Conservation (phyloP, 2,329 filamentous ascomycete species). For the Leptodontidium sp. region DNA sequence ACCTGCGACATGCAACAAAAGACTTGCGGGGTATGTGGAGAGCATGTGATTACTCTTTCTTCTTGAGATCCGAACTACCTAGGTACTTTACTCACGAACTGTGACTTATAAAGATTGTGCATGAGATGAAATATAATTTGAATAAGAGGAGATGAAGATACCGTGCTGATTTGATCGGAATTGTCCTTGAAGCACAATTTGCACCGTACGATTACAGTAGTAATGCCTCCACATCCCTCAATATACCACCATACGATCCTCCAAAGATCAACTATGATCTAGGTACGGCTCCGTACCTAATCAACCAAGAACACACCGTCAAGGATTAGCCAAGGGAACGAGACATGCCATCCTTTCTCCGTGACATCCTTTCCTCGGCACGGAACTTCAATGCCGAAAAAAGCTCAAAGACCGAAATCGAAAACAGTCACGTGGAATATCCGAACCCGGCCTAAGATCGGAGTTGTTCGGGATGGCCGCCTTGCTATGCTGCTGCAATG, state of each 20-base stretch:
- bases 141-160: too few relatives aligned
- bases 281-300: too few relatives aligned
- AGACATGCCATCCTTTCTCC: background rate
- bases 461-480: constrained; percentile 2
- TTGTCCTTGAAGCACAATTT: too few relatives aligned
- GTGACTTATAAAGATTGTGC: too few relatives aligned
- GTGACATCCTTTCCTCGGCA: background rate
- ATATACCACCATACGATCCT: too few relatives aligned
- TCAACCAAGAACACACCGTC: too few relatives aligned
- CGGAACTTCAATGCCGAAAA: background rate
- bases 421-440: background rate
- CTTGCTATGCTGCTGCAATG: background rate
- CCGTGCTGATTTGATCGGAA: too few relatives aligned
- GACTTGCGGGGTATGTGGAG: background rate
- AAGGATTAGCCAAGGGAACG: too few relatives aligned
- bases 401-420: background rate
- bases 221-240: too few relatives aligned
- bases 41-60: background rate
- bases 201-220: too few relatives aligned
- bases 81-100: too few relatives aligned
- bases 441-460: background rate
- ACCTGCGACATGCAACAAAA: constrained; percentile 3
- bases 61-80: background rate
- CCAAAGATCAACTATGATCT: too few relatives aligned
- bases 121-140: background rate